A percentile compares a stretch with the other conserved stretches of the same genome.
phyloP scores from a whole-genome alignment of 106 monocot genomes.

The Gastrodia elata region DNA sequence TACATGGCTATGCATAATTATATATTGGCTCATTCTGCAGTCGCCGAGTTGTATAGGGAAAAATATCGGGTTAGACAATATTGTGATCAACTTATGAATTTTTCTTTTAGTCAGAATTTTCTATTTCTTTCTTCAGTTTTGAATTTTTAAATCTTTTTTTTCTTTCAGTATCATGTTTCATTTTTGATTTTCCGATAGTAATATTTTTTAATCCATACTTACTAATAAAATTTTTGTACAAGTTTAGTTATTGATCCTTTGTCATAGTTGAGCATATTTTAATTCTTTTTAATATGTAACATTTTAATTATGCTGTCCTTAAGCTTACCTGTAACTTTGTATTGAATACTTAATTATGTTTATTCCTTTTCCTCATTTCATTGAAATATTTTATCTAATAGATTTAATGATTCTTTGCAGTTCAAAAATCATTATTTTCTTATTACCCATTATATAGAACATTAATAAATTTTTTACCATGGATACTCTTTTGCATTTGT shows the following conservation, averaged over 20 bases:
- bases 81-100: neutral
- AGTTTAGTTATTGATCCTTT: neutral
- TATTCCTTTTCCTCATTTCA: no score
- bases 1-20: constrained; percentile 36
- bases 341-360: no score
- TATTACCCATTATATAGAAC: neutral
- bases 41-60: constrained; percentile 21
- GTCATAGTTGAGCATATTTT: neutral
- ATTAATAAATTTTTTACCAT: neutral
- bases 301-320: neutral
- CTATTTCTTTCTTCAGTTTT: neutral
- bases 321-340: no score
- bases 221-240: no score
- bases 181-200: neutral
- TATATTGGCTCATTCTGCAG: constrained; percentile 40
- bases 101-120: neutral
- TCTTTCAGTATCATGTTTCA: no score
- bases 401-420: no score
- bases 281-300: neutral
- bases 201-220: no score
- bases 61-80: constrained; percentile 36
- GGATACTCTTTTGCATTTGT: no score
- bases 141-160: neutral
- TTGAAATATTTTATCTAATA: no score
- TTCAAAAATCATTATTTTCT: neutral